Evolutionary conservation across 139 green algal species (phyloP), one percentile per base, ranked within the genome.

Genomic region (Chlamydomonas schloesseri): DNA sequence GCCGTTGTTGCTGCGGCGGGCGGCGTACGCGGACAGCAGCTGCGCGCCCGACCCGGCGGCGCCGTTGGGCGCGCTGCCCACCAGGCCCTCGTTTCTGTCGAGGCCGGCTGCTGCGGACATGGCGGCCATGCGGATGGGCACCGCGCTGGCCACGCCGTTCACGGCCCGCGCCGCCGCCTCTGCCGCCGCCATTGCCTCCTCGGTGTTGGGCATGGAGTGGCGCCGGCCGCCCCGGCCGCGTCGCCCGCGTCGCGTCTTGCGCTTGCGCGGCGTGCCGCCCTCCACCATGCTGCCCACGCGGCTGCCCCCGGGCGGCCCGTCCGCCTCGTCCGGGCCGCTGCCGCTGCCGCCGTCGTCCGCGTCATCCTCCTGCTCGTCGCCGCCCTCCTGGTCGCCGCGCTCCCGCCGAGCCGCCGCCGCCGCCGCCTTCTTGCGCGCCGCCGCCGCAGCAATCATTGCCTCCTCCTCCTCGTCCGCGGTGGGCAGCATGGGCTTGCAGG

Each of bases 171-270:
- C 77, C 77, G 77, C 37, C 78, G 46, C 62, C 78, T 33, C 8
- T 18, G 20, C 53, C 53, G 64, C 65, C 14, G 62, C 26, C 46
- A 42, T 29, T 0, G 18, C 42, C 18, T 84, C 78, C 17, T 84
- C 78, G 10, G 37, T 33, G 24, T 46, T 65, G 13, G 78, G 64
- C 14, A 8, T 14, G 5, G 64, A 75, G 21, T 65, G 42, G 37
- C 78, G 78, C n/a, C 78, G 78, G 47, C 42, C 74, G 64, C 78
- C 78, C 21, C 78, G 62, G 37, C 78, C 78, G 18, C 78, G 78
- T 0, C 78, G 78, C 42, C 78, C 78, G 15, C 78, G 78, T 0
- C 78, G 78, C 18, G 78, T 84, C 78, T 84, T 84, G 5, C 64
- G 62, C 64, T 74, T 74, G 57, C 68, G 68, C 64, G 78, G 64